Evolutionary conservation across 257 asterid species (phyloP), one percentile per base, ranked within the genome.

Genomic region (Marsdenia floribunda): DNA sequence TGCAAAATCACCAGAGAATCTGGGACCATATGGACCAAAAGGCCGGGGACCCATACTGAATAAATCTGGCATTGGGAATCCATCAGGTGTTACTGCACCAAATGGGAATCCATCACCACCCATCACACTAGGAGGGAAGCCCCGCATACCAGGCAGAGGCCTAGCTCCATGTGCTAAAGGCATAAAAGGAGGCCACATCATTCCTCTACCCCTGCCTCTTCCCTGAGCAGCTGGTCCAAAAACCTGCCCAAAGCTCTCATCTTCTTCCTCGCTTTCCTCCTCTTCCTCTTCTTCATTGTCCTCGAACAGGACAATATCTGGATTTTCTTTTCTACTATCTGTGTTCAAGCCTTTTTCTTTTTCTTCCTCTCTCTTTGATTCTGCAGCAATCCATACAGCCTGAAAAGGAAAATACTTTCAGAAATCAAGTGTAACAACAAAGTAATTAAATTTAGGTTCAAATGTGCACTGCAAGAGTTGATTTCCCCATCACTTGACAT

Each of bases 271-370:
- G 52, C 90, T 85, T 83, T 90, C 97, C 72, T 90, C 97, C 67
- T 92, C 97, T 81, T 91, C 96, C 78, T 92, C 98, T 78, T 92
- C 97, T 82, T 92, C 97, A 57, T 92, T 89, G 78, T 92, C 96
- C 82, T 90, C 97, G 54, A 92, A 92, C 29, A 93, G 93, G 49
- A 89, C 93, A 66, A 92, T 89, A 75, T 92, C 96, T 26, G 97
- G 97, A 72, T 89, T 88, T 79, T 86, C 97, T 55, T 68, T 82
- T 68, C 85, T 90, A 66, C 78, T 87, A 22, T 88, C 96, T 6
- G 83, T 81, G 82, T 84, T 84, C 72, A 92, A 82, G 70, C 96
- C 97, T 85, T 89, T 90, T 8, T 91, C 97, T 78, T 88, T 90
- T 80, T 92, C 97, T 84, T 90, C 97, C 83, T 90, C 96, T 75